Evolutionary conservation across 257 asterid genomes (phyloP), one percentile per base, ranked within the genome.

Genomic region (Solanum pinnatisectum): DNA sequence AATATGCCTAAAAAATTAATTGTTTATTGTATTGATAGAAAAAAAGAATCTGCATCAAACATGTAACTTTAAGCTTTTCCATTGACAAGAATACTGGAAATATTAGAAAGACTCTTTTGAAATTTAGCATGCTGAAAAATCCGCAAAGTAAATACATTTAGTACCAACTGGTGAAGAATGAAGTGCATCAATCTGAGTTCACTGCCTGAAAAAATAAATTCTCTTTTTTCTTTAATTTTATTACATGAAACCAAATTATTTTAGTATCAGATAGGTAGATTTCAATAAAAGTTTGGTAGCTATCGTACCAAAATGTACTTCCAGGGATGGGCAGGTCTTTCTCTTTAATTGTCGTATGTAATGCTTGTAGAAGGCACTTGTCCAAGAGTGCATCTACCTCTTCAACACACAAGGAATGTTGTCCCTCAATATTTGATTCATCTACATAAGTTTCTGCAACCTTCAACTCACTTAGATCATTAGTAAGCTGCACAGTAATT

Each of bases 301-400:
- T n/a, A 16, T 25, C 90, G 39, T 95, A 97, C 99, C 99, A 97
- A 92, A 97, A 85, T 87, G 93, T 93, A 87, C 98, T 96, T 89
- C 98, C 99, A 60, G 93, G 95, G 88, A 97, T 92, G 78, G 99
- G 99, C 87, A 97, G 98, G 94, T 97, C 98, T 89, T 93, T 94
- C 82, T 95, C 98, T 85, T 93, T 93, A 85, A 96, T 90, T 7
- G 98, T 92, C 73, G 94, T 94, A 88, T 96, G 95, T 87, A 97
- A 88, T 27, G 99, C 98, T 92, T 96, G 98, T 92, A 97, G 90
- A 88, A 96, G 98, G 93, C 98, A 95, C 91, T 92, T 94, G 91
- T 97, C 98, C 88, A 97, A 84, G 78, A 97, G 92, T 25, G 88
- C 87, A 90, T 97, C 98, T 46, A 95, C 89, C 87, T 95, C 99